phyloP scores from a whole-genome alignment of 2,329 filamentous ascomycete genomes.

The Fusarium torulosum region DNA sequence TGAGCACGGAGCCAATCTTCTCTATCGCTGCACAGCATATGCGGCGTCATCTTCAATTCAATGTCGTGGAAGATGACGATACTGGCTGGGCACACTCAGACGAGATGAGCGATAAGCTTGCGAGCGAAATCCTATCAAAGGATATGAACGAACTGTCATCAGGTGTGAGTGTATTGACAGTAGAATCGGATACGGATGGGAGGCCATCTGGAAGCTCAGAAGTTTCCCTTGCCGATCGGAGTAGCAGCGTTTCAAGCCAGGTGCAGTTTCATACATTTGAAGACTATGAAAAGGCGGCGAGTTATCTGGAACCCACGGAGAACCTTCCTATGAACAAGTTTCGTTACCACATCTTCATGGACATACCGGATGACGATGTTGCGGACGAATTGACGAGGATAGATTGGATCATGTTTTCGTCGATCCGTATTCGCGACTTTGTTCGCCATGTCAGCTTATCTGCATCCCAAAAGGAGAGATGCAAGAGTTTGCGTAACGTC shows the following conservation, averaged over 20 bases:
- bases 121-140: slow-evolving; percentile 53
- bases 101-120: slow-evolving; percentile 57
- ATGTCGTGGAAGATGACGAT: slow-evolving; percentile 87
- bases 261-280: slow-evolving; percentile 77
- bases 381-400: slow-evolving; percentile 94
- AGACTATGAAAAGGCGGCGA: slow-evolving; percentile 83
- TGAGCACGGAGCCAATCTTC: slow-evolving; percentile 85
- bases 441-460: slow-evolving; percentile 90
- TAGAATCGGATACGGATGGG: slow-evolving; percentile 61
- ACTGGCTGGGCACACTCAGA: slow-evolving; percentile 92
- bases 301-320: slow-evolving; percentile 76
- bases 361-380: slow-evolving; percentile 84
- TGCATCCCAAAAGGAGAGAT: slow-evolving; percentile 77
- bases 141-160: slow-evolving; percentile 56
- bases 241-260: slow-evolving; percentile 56
- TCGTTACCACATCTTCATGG: slow-evolving; percentile 92
- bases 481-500: slow-evolving; percentile 83
- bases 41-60: slow-evolving; percentile 77
- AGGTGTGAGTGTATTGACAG: slow-evolving; percentile 62
- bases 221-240: slow-evolving; percentile 56
- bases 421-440: slow-evolving; percentile 91
- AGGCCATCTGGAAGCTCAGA: slow-evolving; percentile 63
- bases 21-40: slow-evolving; percentile 89
- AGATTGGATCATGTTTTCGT: slow-evolving; percentile 98
- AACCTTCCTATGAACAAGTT: slow-evolving; percentile 81